Evolutionary conservation across 495 filamentous ascomycete genomes (phyloP).

Genomic region (Geoglossum glabrum): DNA sequence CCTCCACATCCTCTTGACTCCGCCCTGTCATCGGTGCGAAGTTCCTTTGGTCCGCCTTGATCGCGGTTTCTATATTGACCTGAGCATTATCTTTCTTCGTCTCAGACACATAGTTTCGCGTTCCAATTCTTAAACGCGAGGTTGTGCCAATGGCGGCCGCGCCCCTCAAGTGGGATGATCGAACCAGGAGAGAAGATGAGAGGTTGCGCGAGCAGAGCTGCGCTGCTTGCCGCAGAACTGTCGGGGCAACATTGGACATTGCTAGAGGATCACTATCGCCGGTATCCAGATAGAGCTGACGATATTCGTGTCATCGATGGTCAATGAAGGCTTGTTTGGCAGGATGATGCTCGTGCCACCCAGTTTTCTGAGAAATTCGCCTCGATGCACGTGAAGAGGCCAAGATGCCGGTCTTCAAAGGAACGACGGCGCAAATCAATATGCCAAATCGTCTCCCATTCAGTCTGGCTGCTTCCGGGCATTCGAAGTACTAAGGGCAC

Average conservation of each 20-base stretch:
- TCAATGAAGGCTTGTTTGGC: neutral
- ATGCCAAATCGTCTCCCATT: no score
- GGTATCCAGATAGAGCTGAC: neutral
- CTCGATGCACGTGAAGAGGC: neutral
- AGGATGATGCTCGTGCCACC: no score
- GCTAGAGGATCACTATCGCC: neutral
- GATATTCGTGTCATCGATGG: neutral
- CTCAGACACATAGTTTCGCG: slow-evolving; percentile 65
- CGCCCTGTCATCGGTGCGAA: slow-evolving; percentile 54
- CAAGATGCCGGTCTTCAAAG: neutral
- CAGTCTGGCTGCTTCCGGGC: neutral
- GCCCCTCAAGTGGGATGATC: slow-evolving; percentile 24
- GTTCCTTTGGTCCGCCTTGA: slow-evolving; percentile 63
- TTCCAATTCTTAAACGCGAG: slow-evolving; percentile 4
- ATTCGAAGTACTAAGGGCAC: neutral
- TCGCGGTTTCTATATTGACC: slow-evolving; percentile 62
- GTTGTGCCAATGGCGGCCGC: slow-evolving; percentile 18
- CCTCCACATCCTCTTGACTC: slow-evolving; percentile 27
- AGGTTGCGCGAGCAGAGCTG: slow-evolving; percentile 40
- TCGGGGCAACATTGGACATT: slow-evolving; percentile 22
- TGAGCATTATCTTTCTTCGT: slow-evolving; percentile 61
- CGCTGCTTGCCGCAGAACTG: slow-evolving; percentile 59
- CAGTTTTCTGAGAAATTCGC: neutral
- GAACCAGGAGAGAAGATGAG: slow-evolving; percentile 26
- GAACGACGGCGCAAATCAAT: no score